phyloP scores from a whole-genome alignment of 2,329 filamentous ascomycete species.

The Penicillium sp. region DNA sequence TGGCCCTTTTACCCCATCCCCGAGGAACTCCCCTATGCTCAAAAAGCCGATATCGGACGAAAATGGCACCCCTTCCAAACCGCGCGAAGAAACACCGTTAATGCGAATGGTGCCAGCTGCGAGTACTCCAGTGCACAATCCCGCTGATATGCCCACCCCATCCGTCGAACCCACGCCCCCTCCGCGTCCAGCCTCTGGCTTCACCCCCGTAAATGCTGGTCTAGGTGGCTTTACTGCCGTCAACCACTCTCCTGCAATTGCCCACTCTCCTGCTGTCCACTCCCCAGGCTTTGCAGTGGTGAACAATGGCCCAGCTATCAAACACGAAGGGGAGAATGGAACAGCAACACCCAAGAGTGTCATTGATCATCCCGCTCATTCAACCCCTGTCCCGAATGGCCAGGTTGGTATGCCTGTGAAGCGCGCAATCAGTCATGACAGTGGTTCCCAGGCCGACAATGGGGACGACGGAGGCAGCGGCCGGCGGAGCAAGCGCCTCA shows the following conservation, averaged over 20 bases:
- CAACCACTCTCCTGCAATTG: conserved; percentile 45
- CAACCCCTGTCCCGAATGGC: conserved; percentile 54
- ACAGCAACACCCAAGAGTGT: conserved; percentile 63
- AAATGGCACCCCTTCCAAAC: conserved; percentile 47
- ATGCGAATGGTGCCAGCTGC: conserved; percentile 57
- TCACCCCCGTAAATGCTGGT: conserved; percentile 69
- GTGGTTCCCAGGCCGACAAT: conserved; percentile 43
- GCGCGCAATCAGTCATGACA: conserved; percentile 68
- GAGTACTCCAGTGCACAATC: conserved; percentile 49
- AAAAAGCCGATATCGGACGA: conserved; percentile 40
- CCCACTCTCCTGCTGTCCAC: conserved; percentile 47
- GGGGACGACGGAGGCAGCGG: conserved; percentile 65
- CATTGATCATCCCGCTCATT: conserved; percentile 63
- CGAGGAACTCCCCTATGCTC: conserved; percentile 71
- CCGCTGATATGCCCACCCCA: conserved; percentile 35
- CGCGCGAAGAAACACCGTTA: conserved; percentile 67
- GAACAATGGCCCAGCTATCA: conserved; percentile 42
- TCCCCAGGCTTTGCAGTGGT: conserved; percentile 45
- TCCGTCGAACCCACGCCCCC: conserved; percentile 38
- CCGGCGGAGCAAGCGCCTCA: conserved; percentile 86
- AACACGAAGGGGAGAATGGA: conserved; percentile 55
- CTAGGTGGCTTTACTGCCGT: conserved; percentile 59
- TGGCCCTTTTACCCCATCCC: conserved; percentile 79
- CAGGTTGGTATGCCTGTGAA: conserved; percentile 64
- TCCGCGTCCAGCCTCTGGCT: conserved; percentile 51